These are phyloP conservation scores for Mycena rebaudengoi DNA, from an alignment of 768 basidiomycete species.

Conservation along the genomic window DNA sequence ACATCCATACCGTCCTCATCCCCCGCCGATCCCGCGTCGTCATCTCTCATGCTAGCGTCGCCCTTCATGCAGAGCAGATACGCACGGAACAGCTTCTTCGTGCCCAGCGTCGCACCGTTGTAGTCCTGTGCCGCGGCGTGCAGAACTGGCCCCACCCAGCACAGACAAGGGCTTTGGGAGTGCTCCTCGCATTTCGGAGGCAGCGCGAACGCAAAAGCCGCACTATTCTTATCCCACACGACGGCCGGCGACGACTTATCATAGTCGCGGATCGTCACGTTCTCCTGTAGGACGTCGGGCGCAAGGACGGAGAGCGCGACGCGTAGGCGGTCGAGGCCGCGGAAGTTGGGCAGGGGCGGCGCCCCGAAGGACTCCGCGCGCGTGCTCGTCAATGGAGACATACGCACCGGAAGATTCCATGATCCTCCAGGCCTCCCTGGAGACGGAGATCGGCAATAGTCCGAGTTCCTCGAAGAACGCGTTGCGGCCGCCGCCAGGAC, in stretches of 20 bases:
- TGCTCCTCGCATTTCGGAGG: neutral
- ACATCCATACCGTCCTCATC: neutral
- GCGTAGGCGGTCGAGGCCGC: neutral
- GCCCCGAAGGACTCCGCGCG: neutral
- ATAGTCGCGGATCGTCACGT: neutral
- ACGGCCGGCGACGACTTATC: neutral
- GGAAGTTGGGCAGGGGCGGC: neutral
- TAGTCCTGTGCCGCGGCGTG: neutral
- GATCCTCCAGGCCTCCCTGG: neutral
- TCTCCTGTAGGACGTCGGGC: neutral
- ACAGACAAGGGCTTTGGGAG: neutral
- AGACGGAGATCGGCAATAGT: neutral
- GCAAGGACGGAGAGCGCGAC: neutral
- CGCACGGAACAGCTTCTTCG: neutral
- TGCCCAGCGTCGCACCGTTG: neutral
- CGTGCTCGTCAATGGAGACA: neutral
- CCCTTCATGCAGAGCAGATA: neutral
- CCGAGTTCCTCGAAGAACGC: neutral
- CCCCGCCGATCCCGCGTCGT: too few species aligned
- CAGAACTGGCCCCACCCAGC: conserved; percentile 4
- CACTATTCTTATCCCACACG: neutral
- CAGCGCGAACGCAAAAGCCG: neutral
- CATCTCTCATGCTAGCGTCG: neutral
- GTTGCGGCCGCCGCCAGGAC: too few species aligned
- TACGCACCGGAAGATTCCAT: conserved; percentile 3